These are phyloP conservation scores for Penicillium diatomitis DNA, from an alignment of 495 filamentous ascomycete species.

Conservation along the genomic window DNA sequence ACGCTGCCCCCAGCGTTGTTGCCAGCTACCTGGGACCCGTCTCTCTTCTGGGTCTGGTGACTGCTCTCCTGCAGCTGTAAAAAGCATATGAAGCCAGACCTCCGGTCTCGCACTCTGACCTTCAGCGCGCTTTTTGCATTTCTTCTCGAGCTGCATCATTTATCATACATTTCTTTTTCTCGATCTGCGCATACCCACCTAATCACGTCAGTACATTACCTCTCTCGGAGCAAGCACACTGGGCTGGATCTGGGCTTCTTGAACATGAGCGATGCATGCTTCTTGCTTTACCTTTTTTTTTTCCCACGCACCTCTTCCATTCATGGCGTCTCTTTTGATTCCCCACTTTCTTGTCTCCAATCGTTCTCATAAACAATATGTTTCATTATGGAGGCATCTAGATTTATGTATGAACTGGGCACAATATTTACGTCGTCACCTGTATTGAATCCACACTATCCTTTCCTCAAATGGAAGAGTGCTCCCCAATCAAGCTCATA, in stretches of 20 bases:
- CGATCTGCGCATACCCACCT: constrained; percentile 9
- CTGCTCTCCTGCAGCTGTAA: constrained; percentile 31
- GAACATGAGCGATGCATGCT: constrained; percentile 7
- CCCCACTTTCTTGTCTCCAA: neutral
- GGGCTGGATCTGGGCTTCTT: constrained; percentile 18
- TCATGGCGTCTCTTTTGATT: neutral
- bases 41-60: constrained; percentile 24
- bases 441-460: too few relatives aligned
- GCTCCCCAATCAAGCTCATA: too few relatives aligned
- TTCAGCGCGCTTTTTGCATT: neutral
- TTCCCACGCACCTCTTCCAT: constrained; percentile 4
- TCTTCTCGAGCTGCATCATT: neutral
- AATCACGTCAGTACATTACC: constrained; percentile 8
- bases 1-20: constrained; percentile 17
- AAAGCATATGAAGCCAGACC: neutral
- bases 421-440: too few relatives aligned
- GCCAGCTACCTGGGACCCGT: constrained; percentile 18
- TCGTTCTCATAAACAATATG: too few relatives aligned
- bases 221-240: constrained; percentile 14
- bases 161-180: too few relatives aligned
- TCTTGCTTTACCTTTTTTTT: constrained; percentile 7
- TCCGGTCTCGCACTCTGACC: neutral
- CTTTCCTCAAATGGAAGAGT: too few relatives aligned
- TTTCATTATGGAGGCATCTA: too few relatives aligned
- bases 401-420: too few relatives aligned